Evolutionary conservation across 495 filamentous ascomycete species (phyloP), one percentile per base, ranked within the genome.

Genomic region (Cercophora samala): DNA sequence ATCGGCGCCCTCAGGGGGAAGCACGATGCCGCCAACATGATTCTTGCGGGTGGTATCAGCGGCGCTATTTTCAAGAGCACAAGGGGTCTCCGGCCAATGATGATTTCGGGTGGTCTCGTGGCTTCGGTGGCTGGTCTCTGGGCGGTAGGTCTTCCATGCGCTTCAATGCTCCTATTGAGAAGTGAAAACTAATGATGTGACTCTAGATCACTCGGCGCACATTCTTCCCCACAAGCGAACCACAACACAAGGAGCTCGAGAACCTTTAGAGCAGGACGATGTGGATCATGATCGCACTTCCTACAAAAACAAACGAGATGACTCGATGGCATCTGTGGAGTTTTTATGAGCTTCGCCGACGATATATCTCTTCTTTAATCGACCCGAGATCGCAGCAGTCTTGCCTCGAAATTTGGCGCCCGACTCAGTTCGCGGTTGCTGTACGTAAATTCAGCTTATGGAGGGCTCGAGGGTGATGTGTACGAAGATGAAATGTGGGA

Each of bases 61-160:
- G 95, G 95, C 58, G 93, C 92, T 87, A 67, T 98, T 42, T 99
- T 97, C 81, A 98, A 97, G 86, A 94, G 93, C 72, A 97, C 96
- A 18, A 86, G 90, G 73, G 95, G 95, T 13, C 46, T 93, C 29
- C 87, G 89, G 82, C 92, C 93, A 24, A 97, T 98, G 93, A 80
- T 92, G 84, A 95, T 97, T 72, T 96, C 91, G 29, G 90, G 92
- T 46, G 89, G 89, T 68, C 87, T 99, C 61, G 93, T 97, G 66
- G 95, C 89, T 53, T 83, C 86, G 18, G 85, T 92, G 64, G 95
- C 95, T 37, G 94, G 92, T 64, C 85, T 78, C 62, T 99, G 95
- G 95, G 87, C 91, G 71, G 93, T 98, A 88, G 73, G 90, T 87
- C 66, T 56, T 6, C n/a, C 25, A 19, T 51, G 15, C 15, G 19